Evolutionary conservation across 257 asterid genomes (phyloP), one percentile per base, ranked within the genome.

Genomic region (Plantago ovata): DNA sequence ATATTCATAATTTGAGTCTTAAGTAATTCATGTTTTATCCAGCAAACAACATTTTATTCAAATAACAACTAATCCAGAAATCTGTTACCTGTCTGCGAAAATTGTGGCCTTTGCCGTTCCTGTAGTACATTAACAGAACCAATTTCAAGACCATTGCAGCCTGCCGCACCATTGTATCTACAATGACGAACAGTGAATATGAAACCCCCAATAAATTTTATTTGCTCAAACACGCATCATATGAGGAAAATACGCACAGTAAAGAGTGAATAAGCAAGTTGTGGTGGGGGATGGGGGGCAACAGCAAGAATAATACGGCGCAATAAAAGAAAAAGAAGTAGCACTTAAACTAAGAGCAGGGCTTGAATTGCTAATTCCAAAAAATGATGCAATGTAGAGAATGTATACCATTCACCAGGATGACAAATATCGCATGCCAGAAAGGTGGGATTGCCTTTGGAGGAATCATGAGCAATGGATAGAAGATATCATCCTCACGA

Each of bases 151-250:
- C 78, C 96, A 87, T 84, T 55, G 96, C 85, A 44, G 77, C 75
- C 71, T 87, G 93, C 39, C 89, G 75, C 57, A 70, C 93, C 96
- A 82, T 80, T 59, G 93, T 79, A 77, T 87, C 96, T 87, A 44
- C 61, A 68, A 60, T 48, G 63, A 75, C 42, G 36, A 28, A 66
- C 18, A 58, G 5, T 2, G 3, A 5, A 2, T 5, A 24, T 2
- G 32, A 2, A 24, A 2, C 32, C 2, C 2, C 32, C 32, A 24
- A 5, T 2, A 24, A 24, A 24, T 24, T 24, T 2, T 24, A 24
- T 24, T 24, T 24, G 32, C 32, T 24, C 32, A 24, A 24, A 24
- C 32, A 24, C 3, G 32, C 32, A 24, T 24, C 5, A 24, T 24
- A 24, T 24, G 32, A 24, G 32, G 32, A 5, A 24, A 24, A 24